Conservation (phyloP, 1,284 basidiomycete genomes). For the Bjerkandera adusta region DNA sequence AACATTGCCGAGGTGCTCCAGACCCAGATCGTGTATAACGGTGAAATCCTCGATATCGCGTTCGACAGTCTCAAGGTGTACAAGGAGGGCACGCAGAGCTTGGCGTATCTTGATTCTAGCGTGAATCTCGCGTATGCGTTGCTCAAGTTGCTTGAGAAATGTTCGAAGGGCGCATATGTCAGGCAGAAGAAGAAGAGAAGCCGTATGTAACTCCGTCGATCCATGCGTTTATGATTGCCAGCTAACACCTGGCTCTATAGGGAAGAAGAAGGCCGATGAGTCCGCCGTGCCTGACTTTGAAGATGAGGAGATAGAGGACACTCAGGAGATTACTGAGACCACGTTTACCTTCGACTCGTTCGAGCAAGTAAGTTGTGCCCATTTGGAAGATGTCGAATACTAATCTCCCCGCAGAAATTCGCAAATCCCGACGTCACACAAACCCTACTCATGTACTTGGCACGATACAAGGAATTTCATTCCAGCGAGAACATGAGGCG, state of each 20-base stretch:
- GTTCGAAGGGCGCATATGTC: slow-evolving; percentile 67
- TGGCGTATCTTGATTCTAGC: slow-evolving; percentile 81
- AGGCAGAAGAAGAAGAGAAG: slow-evolving; percentile 66
- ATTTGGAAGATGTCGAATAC: slow-evolving; percentile 4
- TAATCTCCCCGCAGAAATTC: slow-evolving; percentile 79
- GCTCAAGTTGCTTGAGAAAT: slow-evolving; percentile 84
- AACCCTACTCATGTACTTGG: slow-evolving; percentile 79
- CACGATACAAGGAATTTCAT: slow-evolving; percentile 78
- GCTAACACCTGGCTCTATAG: not conserved
- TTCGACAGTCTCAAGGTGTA: slow-evolving; percentile 75
- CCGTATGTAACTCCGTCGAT: too few relatives aligned
- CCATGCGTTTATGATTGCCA: slow-evolving; percentile 1
- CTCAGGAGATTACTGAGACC: slow-evolving; percentile 75
- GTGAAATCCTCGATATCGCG: slow-evolving; percentile 86
- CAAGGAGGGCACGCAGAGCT: slow-evolving; percentile 68
- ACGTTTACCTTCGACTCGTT: slow-evolving; percentile 89
- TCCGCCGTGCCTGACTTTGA: slow-evolving; percentile 66
- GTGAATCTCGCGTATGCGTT: slow-evolving; percentile 82
- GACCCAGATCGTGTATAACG: slow-evolving; percentile 90
- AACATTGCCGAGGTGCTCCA: slow-evolving; percentile 82
- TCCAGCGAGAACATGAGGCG: slow-evolving; percentile 82
- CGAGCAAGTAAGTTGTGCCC: slow-evolving; percentile 57
- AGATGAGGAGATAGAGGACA: slow-evolving; percentile 55
- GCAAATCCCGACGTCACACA: slow-evolving; percentile 80
- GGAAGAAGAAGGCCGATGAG: slow-evolving; percentile 42